Evolutionary conservation across 116 monocot genomes (phyloP).

Genomic region (Phalaenopsis hybrid): DNA sequence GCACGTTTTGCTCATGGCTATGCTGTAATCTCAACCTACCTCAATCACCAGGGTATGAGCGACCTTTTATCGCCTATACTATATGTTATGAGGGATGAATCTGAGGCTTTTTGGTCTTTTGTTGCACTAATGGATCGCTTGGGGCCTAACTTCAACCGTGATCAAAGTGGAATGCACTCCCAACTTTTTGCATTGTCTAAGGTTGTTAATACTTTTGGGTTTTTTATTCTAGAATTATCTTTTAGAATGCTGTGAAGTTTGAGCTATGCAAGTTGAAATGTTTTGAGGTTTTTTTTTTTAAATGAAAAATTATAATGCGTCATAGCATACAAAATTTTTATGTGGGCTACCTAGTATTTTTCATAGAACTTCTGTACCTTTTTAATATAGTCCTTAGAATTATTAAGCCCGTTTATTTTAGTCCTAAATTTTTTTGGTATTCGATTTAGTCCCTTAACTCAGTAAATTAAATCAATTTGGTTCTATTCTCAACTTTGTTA

Average conservation of each 20-base stretch:
- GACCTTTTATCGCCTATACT: slow-evolving; percentile 88
- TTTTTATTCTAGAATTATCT: not conserved
- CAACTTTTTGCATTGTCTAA: slow-evolving; percentile 94
- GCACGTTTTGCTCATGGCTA: not conserved
- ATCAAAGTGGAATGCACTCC: slow-evolving; percentile 97
- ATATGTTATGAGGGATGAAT: slow-evolving; percentile 90
- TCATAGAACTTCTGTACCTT: too few relatives aligned
- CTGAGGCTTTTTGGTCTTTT: slow-evolving; percentile 97
- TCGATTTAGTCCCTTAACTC: too few relatives aligned
- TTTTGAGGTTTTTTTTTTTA: too few relatives aligned
- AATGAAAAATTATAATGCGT: too few relatives aligned
- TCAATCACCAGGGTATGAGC: slow-evolving; percentile 81
- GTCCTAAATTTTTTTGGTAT: too few relatives aligned
- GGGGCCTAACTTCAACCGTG: slow-evolving; percentile 97
- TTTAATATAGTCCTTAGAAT: too few relatives aligned
- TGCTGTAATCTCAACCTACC: not conserved
- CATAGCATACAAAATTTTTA: not conserved
- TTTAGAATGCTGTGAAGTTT: not conserved
- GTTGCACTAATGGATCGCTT: slow-evolving; percentile 92
- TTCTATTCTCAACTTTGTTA: too few relatives aligned
- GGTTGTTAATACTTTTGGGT: slow-evolving; percentile 24
- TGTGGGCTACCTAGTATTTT: not conserved
- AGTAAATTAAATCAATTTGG: too few relatives aligned
- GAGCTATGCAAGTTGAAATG: not conserved
- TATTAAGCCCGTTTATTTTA: too few relatives aligned